Base-by-base conservation (phyloP, 2,329 filamentous ascomycete genomes). In the Didymella pomorum region DNA sequence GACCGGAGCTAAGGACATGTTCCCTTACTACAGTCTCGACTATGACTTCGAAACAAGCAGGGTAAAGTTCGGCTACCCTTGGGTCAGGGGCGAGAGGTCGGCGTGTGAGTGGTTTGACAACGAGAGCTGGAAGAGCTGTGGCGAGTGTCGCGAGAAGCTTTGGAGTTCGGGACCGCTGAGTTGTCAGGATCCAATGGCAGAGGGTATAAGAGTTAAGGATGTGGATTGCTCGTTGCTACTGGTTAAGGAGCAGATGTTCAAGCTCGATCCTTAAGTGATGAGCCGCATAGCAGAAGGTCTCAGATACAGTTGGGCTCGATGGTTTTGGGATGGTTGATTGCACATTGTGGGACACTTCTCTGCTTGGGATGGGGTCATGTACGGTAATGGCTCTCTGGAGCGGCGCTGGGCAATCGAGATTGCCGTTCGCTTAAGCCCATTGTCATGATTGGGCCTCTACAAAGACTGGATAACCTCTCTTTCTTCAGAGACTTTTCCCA, bases 31-130 rank as follows among this genome's bases (percentile, higher is more conserved):
- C 1, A 35, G 18, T 1, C 16, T 69, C 0, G 18, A 25, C 0
- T 67, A 53, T 29, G 55, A 64, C 1, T 56, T 52, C 2, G 18
- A 1, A 0, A 41, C 16, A 2, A 18, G 29, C 0, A 42, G 21
- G 20, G 1, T 68, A 10, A 12, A 23, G 1, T 67, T 66, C 39
- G 25, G 37, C 4, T 66, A 64, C 6, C 12, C 43, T 7, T 21
- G 23, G 10, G 6, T 12, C 0, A 26, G 9, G 4, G 28, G 16
- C 14, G 39, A 26, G 14, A 1, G 4, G 18, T n/a, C 10, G 11
- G 26, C 12, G 7, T 68, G 66, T 20, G 58, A 29, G 16, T 69
- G 66, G 66, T 39, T 16, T 6, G 66, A 69, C 20, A 20, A 52
- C 1, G 56, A 66, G 56, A 43, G 43, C 4, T 60, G 63, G 60